Conservation (phyloP, 2,329 filamentous ascomycete species). For the Colletotrichum australisinense region DNA sequence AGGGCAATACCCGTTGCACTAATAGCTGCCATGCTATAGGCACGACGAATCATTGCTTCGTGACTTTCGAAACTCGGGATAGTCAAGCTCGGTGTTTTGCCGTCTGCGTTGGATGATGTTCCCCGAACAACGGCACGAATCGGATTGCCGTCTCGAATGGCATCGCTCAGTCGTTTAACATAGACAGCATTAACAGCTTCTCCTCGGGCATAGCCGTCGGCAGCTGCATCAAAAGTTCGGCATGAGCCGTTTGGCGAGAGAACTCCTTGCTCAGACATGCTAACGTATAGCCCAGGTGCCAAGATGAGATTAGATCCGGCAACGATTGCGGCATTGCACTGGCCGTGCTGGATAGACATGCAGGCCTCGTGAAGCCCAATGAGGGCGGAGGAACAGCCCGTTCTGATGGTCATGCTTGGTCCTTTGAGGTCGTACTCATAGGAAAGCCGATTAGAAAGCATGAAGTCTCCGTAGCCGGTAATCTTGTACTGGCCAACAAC, state of each 20-base stretch:
- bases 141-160: constrained; percentile 54
- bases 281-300: constrained; percentile 15
- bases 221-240: constrained; percentile 50
- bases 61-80: constrained; percentile 51
- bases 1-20: constrained; percentile 22
- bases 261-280: constrained; percentile 40
- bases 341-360: constrained; percentile 41
- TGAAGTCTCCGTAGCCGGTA: constrained; percentile 39
- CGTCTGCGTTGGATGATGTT: constrained; percentile 51
- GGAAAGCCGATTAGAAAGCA: constrained; percentile 45
- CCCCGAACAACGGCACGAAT: constrained; percentile 49
- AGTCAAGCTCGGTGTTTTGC: constrained; percentile 51
- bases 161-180: constrained; percentile 55
- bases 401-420: constrained; percentile 47
- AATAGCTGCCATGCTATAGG: constrained; percentile 47
- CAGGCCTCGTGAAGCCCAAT: constrained; percentile 47
- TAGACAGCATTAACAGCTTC: constrained; percentile 55
- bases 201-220: constrained; percentile 59
- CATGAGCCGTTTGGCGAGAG: constrained; percentile 42
- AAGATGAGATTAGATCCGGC: constrained; percentile 46
- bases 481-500: constrained; percentile 38
- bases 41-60: constrained; percentile 49
- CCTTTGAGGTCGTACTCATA: constrained; percentile 41
- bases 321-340: constrained; percentile 45
- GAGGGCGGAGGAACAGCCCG: constrained; percentile 49